Conservation (phyloP, 1,284 basidiomycete species). For the Fomitopsis pinicola region DNA sequence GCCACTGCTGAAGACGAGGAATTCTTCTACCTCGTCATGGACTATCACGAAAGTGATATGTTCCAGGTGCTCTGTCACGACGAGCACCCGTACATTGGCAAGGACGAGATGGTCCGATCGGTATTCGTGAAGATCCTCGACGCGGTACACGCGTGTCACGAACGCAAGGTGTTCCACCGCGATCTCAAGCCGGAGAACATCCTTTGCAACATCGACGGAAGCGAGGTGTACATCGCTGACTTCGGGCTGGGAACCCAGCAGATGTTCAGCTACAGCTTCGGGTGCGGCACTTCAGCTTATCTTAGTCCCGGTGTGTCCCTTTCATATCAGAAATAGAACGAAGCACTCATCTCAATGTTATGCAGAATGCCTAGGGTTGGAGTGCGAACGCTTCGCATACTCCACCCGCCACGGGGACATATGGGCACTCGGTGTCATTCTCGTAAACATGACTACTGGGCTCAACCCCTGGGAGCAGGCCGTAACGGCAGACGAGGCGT, state of each 20-base stretch:
- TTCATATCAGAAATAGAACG: background rate
- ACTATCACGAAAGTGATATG: conserved; percentile 62
- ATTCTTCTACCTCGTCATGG: conserved; percentile 58
- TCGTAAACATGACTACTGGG: conserved; percentile 77
- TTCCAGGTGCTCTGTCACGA: conserved; percentile 57
- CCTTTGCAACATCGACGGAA: conserved; percentile 45
- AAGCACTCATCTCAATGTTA: background rate
- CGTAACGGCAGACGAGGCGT: conserved; percentile 67
- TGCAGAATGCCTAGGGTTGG: conserved; percentile 26
- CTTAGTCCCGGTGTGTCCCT: conserved; percentile 49
- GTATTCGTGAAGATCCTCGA: conserved; percentile 62
- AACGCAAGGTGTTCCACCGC: conserved; percentile 60
- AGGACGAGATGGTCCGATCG: conserved; percentile 45
- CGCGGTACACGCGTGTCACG: conserved; percentile 59
- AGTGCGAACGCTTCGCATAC: conserved; percentile 38
- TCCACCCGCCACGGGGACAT: conserved; percentile 78
- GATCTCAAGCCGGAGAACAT: conserved; percentile 79
- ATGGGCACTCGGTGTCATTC: conserved; percentile 71
- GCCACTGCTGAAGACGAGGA: conserved; percentile 52
- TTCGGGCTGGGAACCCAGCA: conserved; percentile 65
- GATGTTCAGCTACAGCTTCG: conserved; percentile 46
- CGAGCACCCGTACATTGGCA: conserved; percentile 37
- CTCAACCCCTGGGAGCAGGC: conserved; percentile 88
- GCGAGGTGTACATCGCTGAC: conserved; percentile 55
- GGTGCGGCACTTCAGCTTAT: conserved; percentile 49